phyloP scores from a whole-genome alignment of 305 asterid genomes.

The Nicotiana rustica region DNA sequence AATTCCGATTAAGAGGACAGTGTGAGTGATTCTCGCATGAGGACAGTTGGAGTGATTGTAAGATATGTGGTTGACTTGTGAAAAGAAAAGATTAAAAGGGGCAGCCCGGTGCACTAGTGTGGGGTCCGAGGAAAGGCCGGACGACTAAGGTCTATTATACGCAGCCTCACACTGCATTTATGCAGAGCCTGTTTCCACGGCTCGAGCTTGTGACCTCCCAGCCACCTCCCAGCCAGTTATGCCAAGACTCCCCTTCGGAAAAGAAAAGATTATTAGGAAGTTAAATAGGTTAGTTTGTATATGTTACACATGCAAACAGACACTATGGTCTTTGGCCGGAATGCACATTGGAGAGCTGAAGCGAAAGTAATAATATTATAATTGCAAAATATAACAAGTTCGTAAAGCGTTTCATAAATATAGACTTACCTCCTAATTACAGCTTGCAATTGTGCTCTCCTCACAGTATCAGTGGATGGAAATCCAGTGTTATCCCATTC shows the following conservation, averaged over 20 bases:
- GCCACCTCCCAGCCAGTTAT: too few species aligned
- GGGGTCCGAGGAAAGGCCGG: too few species aligned
- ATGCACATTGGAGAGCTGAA: not conserved
- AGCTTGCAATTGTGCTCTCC: conserved; percentile 88
- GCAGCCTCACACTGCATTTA: too few species aligned
- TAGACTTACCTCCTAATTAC: conserved; percentile 69
- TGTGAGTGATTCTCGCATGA: not conserved
- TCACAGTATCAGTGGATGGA: conserved; percentile 71
- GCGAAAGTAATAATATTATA: not conserved
- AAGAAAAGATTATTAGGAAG: too few species aligned
- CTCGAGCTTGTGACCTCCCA: too few species aligned
- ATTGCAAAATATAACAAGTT: not conserved
- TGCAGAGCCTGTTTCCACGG: too few species aligned
- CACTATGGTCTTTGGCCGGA: not conserved
- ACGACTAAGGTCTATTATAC: too few species aligned
- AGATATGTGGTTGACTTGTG: not conserved
- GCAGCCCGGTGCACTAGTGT: too few species aligned
- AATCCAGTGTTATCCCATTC: conserved; percentile 79
- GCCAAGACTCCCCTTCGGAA: too few species aligned
- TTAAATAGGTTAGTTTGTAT: too few species aligned
- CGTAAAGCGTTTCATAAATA: not conserved
- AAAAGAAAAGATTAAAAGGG: too few species aligned
- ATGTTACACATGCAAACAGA: not conserved
- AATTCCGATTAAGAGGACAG: not conserved
- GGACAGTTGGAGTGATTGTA: not conserved